Evolutionary conservation across 768 basidiomycete genomes (phyloP), one percentile per base, ranked within the genome.

Genomic region (Tricholoma hemisulphureum): DNA sequence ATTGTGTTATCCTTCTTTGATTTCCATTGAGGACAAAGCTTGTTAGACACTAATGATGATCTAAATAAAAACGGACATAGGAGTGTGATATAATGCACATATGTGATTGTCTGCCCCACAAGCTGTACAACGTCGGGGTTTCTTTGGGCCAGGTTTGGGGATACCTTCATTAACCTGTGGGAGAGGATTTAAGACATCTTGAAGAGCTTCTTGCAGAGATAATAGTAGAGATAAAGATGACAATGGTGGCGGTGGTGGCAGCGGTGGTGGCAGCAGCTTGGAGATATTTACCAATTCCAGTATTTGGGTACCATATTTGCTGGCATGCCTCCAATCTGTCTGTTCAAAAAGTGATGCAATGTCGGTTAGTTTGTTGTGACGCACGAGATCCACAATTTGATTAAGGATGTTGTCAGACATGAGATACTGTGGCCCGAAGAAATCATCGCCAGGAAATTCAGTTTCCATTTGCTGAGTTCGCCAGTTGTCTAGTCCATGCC

Each of bases 341-440:
- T 72, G 69, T 5, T 60, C 45, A 14, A 21, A 0, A 2, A 71
- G 50, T 16, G 49, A 55, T 1, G 60, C 58, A 4, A 48, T 2
- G 4, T 50, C 46, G 1, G 55, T 13, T 3, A 74, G 43, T 57
- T 70, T 67, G 35, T 31, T 18, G 9, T 58, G 54, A 18, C 63
- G 66, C 0, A 67, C 67, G 37, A 69, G 64, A 50, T 63, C 63
- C 21, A 69, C 56, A 20, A 74, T 69, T n/a, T 67, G 66, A n/a
- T 60, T 48, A n/a, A 70, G 51, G 10, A 68, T 53, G 1, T 54
- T 23, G 28, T 65, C 58, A 9, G 62, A 43, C 56, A 72, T 53
- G 18, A 73, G 20, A 4, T 66, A 21, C 20, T 64, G 50, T 1
- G 63, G 43, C 6, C 67, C 66, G 13, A 62, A 51, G 35, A 63